A percentile compares a stretch with the other conserved stretches of the same genome.
These are phyloP conservation scores for Moniliella sp. DNA, from an alignment of 1,284 basidiomycete species.

Conservation along the genomic window DNA sequence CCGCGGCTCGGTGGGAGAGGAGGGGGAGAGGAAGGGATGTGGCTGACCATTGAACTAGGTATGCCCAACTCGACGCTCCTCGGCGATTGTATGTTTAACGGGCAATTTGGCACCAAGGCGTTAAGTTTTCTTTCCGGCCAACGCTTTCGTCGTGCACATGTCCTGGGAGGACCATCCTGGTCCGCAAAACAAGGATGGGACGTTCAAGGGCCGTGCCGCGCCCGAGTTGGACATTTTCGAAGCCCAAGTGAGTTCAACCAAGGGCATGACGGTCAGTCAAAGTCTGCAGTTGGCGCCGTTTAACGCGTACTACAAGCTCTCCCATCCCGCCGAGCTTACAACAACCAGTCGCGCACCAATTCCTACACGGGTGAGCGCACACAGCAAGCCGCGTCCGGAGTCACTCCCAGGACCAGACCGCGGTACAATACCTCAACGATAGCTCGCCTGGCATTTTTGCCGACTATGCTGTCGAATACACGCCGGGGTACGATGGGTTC, in stretches of 20 bases:
- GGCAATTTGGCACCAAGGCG: slow-evolving; percentile 20
- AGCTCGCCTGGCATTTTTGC: slow-evolving; percentile 37
- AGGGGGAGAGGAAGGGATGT: no score
- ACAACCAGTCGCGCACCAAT: slow-evolving; percentile 40
- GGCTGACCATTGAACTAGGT: no score
- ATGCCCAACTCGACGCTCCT: no score
- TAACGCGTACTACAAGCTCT: slow-evolving; percentile 34
- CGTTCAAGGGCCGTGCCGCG: slow-evolving; percentile 43
- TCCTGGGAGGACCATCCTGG: slow-evolving; percentile 5
- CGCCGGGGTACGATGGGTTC: slow-evolving; percentile 42
- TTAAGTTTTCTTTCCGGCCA: slow-evolving; percentile 37
- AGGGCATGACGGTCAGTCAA: slow-evolving; percentile 47
- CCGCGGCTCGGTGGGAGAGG: no score
- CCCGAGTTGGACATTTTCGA: slow-evolving; percentile 34
- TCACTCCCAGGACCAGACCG: slow-evolving; percentile 14
- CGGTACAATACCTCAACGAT: slow-evolving; percentile 10
- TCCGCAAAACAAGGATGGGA: slow-evolving; percentile 42
- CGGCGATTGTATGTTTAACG: slow-evolving; percentile 16
- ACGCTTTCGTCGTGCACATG: slow-evolving; percentile 45
- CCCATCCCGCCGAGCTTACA: slow-evolving; percentile 32
- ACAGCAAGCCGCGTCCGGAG: slow-evolving; percentile 44
- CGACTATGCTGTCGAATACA: slow-evolving; percentile 32
- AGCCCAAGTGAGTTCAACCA: slow-evolving; percentile 10
- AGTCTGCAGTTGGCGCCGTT: slow-evolving; percentile 52
- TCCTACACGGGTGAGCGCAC: slow-evolving; percentile 52